A percentile compares a stretch with the other conserved stretches of the same genome.
Conservation (phyloP, 345 rosid species). For the Murraya koenigii region DNA sequence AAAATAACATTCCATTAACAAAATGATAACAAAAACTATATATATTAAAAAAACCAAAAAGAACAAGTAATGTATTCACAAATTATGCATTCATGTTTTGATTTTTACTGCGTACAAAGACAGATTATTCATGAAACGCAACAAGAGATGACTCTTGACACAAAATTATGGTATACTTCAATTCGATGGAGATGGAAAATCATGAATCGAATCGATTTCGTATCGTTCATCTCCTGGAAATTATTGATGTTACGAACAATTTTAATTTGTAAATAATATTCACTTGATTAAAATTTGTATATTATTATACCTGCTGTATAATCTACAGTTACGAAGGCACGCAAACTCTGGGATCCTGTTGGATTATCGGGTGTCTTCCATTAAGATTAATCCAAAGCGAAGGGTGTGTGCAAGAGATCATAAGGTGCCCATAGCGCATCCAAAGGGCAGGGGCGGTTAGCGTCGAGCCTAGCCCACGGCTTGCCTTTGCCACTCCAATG, state of each 20-base stretch:
- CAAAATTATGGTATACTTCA: constrained; percentile 16
- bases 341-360: too few relatives aligned
- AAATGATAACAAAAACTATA: neutral
- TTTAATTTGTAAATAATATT: neutral
- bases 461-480: constrained; percentile 69
- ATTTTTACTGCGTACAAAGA: neutral
- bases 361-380: neutral
- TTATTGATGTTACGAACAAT: neutral
- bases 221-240: neutral
- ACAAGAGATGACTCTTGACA: constrained; percentile 15
- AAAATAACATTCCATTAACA: neutral
- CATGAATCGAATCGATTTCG: constrained; percentile 1
- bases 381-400: constrained; percentile 42
- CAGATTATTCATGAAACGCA: constrained; percentile 21
- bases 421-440: constrained; percentile 66
- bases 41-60: too few relatives aligned
- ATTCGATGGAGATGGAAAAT: neutral
- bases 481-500: constrained; percentile 80
- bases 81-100: neutral
- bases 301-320: constrained; percentile 12
- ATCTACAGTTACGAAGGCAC: constrained; percentile 13
- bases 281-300: neutral
- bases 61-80: neutral
- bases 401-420: constrained; percentile 58
- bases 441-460: constrained; percentile 59